These are phyloP conservation scores for Triangularia setosa DNA, from an alignment of 2,329 filamentous ascomycete species.

Conservation along the genomic window DNA sequence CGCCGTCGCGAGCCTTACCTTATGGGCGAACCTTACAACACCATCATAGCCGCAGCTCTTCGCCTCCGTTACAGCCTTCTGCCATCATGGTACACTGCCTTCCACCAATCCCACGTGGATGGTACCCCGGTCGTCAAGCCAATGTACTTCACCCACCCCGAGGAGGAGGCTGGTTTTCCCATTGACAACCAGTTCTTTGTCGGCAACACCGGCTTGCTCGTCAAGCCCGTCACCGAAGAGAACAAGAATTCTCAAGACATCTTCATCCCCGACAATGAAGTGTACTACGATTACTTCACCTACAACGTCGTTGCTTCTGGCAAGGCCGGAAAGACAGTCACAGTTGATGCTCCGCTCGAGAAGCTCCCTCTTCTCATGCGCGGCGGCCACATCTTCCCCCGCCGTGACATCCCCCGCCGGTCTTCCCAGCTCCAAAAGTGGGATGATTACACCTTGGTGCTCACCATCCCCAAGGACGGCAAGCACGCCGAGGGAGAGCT, in stretches of 20 bases:
- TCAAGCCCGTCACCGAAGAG: conserved; percentile 82
- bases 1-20: conserved; percentile 92
- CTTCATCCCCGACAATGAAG: conserved; percentile 82
- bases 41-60: conserved; percentile 82
- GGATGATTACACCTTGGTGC: conserved; percentile 90
- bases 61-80: conserved; percentile 85
- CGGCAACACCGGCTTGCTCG: conserved; percentile 82
- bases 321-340: conserved; percentile 62
- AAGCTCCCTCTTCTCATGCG: conserved; percentile 88
- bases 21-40: conserved; percentile 75
- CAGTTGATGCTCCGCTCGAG: conserved; percentile 73
- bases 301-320: conserved; percentile 69
- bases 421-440: conserved; percentile 86
- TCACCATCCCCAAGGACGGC: conserved; percentile 64
- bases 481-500: conserved; percentile 69
- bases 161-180: conserved; percentile 79
- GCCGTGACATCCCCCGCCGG: conserved; percentile 81
- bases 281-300: conserved; percentile 95
- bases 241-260: conserved; percentile 69
- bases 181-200: conserved; percentile 94
- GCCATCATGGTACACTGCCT: conserved; percentile 94
- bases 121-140: conserved; percentile 86
- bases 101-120: conserved; percentile 79
- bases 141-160: conserved; percentile 88
- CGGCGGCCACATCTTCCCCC: conserved; percentile 85